A percentile compares a stretch with the other conserved stretches of the same genome.
These are phyloP conservation scores for Omphalotus olearius DNA, from an alignment of 1,284 basidiomycete genomes.

Conservation along the genomic window DNA sequence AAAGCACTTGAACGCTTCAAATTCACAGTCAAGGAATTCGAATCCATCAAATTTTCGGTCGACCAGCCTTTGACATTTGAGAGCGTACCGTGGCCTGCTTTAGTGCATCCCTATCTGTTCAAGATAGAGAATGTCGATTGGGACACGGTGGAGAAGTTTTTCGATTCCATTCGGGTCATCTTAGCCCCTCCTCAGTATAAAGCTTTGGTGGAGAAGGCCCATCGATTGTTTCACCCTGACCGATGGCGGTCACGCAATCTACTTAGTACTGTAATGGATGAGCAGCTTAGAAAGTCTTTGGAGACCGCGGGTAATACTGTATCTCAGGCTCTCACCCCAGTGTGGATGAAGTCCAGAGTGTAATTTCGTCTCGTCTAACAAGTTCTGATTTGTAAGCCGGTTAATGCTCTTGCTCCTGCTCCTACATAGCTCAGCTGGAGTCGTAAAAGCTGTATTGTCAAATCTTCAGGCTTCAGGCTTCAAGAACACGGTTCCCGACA, in stretches of 20 bases:
- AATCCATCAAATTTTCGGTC: not conserved
- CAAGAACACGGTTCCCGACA: no score
- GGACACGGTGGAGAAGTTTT: conserved; percentile 9
- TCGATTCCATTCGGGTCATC: not conserved
- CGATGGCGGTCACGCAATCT: conserved; percentile 12
- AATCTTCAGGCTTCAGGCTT: no score
- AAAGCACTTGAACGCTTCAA: not conserved
- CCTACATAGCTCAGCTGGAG: no score
- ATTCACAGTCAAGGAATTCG: conserved; percentile 1
- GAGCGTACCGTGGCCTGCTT: conserved; percentile 1
- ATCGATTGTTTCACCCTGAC: conserved; percentile 11
- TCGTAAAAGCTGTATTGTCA: no score
- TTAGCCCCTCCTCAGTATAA: not conserved
- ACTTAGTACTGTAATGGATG: conserved; percentile 6
- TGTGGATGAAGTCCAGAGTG: conserved; percentile 3
- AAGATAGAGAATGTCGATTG: not conserved
- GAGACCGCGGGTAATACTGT: conserved; percentile 9
- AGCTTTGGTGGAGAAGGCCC: conserved; percentile 2
- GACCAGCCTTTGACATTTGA: not conserved
- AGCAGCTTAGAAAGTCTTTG: not conserved
- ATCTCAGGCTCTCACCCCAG: conserved; percentile 9
- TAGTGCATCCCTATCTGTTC: not conserved
- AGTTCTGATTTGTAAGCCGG: no score
- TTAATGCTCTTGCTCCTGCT: no score
- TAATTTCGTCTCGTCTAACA: no score